Percentiles rank a stretch among this genome's conserved stretches.
Evolutionary conservation across 306 rosid species (phyloP).

Genomic region (Morella rubra): DNA sequence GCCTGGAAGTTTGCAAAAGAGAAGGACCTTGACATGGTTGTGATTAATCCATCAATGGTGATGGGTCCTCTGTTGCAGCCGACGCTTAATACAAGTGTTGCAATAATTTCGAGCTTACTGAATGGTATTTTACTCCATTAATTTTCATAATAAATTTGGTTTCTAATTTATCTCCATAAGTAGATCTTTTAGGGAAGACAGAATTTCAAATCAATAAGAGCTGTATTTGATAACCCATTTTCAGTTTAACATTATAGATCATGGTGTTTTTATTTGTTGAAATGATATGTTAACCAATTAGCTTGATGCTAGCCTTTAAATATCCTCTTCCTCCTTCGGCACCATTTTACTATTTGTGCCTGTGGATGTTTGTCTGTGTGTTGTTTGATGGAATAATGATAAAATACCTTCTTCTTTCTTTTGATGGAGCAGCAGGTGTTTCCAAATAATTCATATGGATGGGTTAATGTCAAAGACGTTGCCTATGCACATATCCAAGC

Average conservation of each 20-base stretch:
- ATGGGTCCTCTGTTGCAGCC: conserved; percentile 81
- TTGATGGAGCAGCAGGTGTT: conserved; percentile 52
- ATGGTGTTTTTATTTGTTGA: neutral
- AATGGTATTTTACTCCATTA: conserved; percentile 43
- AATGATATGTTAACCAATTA: neutral
- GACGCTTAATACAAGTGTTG: conserved; percentile 57
- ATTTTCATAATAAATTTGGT: neutral
- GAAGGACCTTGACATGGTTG: conserved; percentile 71
- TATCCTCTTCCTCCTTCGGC: neutral
- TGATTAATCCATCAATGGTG: conserved; percentile 69
- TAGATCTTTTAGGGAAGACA: neutral
- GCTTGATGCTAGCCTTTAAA: neutral
- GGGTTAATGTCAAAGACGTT: conserved; percentile 81
- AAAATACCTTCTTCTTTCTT: neutral
- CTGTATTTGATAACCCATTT: neutral
- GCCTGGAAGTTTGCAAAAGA: conserved; percentile 84
- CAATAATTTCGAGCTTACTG: conserved; percentile 45
- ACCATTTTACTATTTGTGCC: neutral
- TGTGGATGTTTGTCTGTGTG: neutral
- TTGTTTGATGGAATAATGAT: neutral
- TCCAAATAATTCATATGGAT: conserved; percentile 49
- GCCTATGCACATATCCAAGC: conserved; percentile 76
- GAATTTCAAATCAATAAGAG: neutral
- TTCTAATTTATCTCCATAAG: neutral
- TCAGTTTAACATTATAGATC: neutral